These are phyloP conservation scores for Aspergillus ostianus DNA, from an alignment of 495 filamentous ascomycete genomes.

Conservation along the genomic window DNA sequence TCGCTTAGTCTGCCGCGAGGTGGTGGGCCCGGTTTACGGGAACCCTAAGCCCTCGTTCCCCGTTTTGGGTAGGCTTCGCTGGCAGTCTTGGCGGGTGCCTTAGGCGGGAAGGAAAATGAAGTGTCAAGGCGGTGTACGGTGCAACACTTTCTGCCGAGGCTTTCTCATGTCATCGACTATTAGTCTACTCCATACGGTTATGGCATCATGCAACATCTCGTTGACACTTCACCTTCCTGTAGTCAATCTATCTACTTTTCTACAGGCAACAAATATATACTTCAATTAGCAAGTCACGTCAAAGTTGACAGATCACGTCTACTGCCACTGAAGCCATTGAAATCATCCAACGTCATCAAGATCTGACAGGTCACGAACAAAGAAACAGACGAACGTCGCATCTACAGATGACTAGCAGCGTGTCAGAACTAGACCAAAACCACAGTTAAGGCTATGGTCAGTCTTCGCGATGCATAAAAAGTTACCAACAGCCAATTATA, in stretches of 20 bases:
- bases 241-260: neutral
- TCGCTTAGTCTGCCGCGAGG: conserved; percentile 39
- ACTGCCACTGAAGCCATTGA: too few species aligned
- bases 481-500: too few species aligned
- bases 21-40: conserved; percentile 25
- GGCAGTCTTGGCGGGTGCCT: conserved; percentile 8
- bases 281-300: too few species aligned
- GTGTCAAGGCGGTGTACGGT: too few species aligned
- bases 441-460: too few species aligned
- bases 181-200: neutral
- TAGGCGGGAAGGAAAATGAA: neutral
- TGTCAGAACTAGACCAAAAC: too few species aligned
- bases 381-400: neutral
- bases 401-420: too few species aligned
- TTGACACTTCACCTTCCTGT: neutral
- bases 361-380: neutral
- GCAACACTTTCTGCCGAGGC: neutral
- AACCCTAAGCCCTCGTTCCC: conserved; percentile 42
- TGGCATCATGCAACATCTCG: too few species aligned
- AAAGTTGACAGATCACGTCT: neutral
- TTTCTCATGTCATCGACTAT: neutral
- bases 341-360: neutral
- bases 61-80: conserved; percentile 18
- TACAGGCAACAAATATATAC: too few species aligned
- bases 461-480: too few species aligned